Percentiles rank a stretch among this genome's conserved stretches.
These are phyloP conservation scores for Hebeloma cylindrosporum DNA, from an alignment of 768 basidiomycete genomes.

Conservation along the genomic window DNA sequence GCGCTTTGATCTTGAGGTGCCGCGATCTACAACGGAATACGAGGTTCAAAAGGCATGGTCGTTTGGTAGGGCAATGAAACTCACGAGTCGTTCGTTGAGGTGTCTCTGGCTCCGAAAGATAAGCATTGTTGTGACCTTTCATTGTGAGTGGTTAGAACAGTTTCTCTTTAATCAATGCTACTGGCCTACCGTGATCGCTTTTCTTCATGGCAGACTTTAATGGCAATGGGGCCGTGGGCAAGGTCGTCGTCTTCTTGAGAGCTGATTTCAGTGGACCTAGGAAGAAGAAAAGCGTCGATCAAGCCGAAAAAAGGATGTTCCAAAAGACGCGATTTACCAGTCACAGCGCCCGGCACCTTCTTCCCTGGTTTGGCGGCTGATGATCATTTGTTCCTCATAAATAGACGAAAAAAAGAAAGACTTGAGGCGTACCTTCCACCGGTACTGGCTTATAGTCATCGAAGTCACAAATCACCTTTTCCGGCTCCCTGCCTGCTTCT, in stretches of 20 bases:
- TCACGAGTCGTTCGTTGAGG: constrained; percentile 8
- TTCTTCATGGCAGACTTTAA: constrained; percentile 26
- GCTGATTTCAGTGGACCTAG: constrained; percentile 18
- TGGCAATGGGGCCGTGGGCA: constrained; percentile 4
- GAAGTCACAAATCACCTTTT: too few relatives aligned
- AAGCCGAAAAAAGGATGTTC: too few relatives aligned
- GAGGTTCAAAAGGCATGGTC: too few relatives aligned
- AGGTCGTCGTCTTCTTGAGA: constrained; percentile 14
- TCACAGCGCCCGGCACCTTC: constrained; percentile 1
- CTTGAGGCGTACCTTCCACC: background rate
- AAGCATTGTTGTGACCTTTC: constrained; percentile 12
- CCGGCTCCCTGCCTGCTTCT: constrained; percentile 11
- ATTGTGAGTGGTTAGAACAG: background rate
- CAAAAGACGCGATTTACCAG: constrained; percentile 9
- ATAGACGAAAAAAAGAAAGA: background rate
- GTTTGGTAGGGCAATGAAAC: too few relatives aligned
- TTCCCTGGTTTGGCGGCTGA: too few relatives aligned
- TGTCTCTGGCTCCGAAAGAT: constrained; percentile 24
- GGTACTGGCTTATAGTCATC: constrained; percentile 17
- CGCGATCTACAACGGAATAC: too few relatives aligned
- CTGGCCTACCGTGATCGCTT: background rate
- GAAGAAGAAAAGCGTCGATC: too few relatives aligned
- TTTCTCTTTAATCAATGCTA: background rate
- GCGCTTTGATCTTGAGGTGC: too few relatives aligned
- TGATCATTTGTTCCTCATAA: too few relatives aligned